Conservation (phyloP, 805 yeast genomes). For the Cyberlindnera veronae region DNA sequence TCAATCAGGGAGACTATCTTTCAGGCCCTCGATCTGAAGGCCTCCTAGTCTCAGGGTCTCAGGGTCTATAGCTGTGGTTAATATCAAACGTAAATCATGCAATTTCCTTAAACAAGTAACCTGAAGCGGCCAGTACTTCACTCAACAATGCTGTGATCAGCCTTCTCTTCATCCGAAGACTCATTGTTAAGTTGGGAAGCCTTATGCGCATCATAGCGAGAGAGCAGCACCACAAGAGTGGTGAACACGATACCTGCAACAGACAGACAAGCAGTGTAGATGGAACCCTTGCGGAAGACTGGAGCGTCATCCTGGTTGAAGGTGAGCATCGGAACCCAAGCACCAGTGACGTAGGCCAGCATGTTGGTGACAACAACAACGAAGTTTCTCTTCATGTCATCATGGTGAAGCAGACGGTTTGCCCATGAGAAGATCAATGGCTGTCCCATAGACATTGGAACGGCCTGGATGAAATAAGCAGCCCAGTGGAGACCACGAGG, state of each 20-base stretch:
- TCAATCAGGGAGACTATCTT: too few relatives aligned
- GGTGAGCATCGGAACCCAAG: slow-evolving; percentile 36
- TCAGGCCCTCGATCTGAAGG: too few relatives aligned
- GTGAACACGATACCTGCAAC: slow-evolving; percentile 4
- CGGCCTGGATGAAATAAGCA: slow-evolving; percentile 44
- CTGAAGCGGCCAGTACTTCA: too few relatives aligned
- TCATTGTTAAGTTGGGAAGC: too few relatives aligned
- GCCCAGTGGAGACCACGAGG: slow-evolving; percentile 49
- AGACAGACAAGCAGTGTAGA: slow-evolving; percentile 22
- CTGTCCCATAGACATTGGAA: slow-evolving; percentile 51
- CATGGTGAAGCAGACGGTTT: slow-evolving; percentile 39
- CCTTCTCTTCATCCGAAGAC: too few relatives aligned
- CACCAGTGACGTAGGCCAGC: slow-evolving; percentile 38
- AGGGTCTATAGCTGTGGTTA: too few relatives aligned
- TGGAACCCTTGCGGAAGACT: slow-evolving; percentile 35
- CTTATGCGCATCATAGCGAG: too few relatives aligned
- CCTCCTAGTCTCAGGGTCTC: too few relatives aligned
- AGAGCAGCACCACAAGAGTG: background rate
- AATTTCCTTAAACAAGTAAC: too few relatives aligned
- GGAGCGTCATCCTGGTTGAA: slow-evolving; percentile 39
- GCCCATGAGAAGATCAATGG: slow-evolving; percentile 57
- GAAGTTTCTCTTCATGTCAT: slow-evolving; percentile 33
- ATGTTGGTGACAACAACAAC: slow-evolving; percentile 40
- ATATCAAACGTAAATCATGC: too few relatives aligned
- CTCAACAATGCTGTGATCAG: too few relatives aligned